Percentiles rank a stretch among this genome's conserved stretches.
Conservation (phyloP, 2,329 filamentous ascomycete species). For the Nemania sp. region DNA sequence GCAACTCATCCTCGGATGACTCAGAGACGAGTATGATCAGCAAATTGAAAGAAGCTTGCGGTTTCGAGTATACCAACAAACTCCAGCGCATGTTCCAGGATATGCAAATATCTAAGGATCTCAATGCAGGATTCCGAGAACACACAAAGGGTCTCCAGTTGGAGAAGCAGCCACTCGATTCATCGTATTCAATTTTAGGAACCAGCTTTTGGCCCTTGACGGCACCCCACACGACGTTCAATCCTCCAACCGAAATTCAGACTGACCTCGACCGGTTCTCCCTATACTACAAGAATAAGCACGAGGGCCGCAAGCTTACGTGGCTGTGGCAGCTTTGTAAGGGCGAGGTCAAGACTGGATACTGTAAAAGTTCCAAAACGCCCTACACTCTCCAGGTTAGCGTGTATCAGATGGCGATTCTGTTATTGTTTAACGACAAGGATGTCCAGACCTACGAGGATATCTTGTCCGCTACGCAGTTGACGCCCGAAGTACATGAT, state of each 20-base stretch:
- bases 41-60: slow-evolving; percentile 97
- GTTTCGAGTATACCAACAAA: slow-evolving; percentile 99
- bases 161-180: slow-evolving; percentile 75
- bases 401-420: slow-evolving; percentile 95
- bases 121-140: slow-evolving; percentile 87
- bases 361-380: slow-evolving; percentile 85
- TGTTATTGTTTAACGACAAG: slow-evolving; percentile 91
- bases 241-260: slow-evolving; percentile 81
- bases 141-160: slow-evolving; percentile 68
- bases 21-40: slow-evolving; percentile 99
- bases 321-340: slow-evolving; percentile 99
- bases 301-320: slow-evolving; percentile 92
- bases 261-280: slow-evolving; percentile 88
- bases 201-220: slow-evolving; percentile 97
- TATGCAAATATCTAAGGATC: slow-evolving; percentile 97
- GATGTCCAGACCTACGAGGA: slow-evolving; percentile 87
- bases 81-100: slow-evolving; percentile 99
- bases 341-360: slow-evolving; percentile 92
- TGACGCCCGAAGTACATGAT: slow-evolving; percentile 82
- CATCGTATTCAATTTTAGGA: slow-evolving; percentile 89
- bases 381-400: slow-evolving; percentile 97
- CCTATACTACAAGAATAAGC: slow-evolving; percentile 93
- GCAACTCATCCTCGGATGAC: slow-evolving; percentile 93
- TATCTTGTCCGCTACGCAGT: slow-evolving; percentile 77
- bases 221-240: slow-evolving; percentile 85